Conservation (phyloP, 192 early-diverging fungal species). For the Dissophora ornata region DNA sequence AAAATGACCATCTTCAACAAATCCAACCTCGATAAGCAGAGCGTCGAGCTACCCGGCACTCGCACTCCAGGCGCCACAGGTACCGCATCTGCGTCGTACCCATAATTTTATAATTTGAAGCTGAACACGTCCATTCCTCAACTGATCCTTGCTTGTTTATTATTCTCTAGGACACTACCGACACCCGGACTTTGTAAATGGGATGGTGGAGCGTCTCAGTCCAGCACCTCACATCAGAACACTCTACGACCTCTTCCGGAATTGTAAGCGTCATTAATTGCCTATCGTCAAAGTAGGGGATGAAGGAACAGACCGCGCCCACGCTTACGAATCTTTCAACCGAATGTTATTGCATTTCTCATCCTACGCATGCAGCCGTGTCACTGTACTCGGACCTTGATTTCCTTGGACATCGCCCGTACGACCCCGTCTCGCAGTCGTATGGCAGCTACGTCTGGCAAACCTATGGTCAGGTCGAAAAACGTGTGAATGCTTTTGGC, state of each 20-base stretch:
- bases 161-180: slow-evolving; percentile 24
- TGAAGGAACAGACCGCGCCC: not conserved
- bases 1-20: slow-evolving; percentile 27
- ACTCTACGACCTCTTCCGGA: slow-evolving; percentile 48
- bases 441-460: slow-evolving; percentile 75
- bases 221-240: slow-evolving; percentile 30
- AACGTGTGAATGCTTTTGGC: slow-evolving; percentile 71
- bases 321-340: not conserved
- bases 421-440: slow-evolving; percentile 61
- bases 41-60: slow-evolving; percentile 55
- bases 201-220: slow-evolving; percentile 1
- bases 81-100: not conserved
- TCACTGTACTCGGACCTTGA: slow-evolving; percentile 59
- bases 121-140: too few species aligned
- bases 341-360: not conserved
- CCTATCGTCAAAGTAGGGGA: not conserved
- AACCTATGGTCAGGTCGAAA: slow-evolving; percentile 68
- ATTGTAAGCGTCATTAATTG: slow-evolving; percentile 15
- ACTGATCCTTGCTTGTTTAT: not conserved
- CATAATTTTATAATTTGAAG: too few species aligned
- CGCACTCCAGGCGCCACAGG: slow-evolving; percentile 60
- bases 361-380: slow-evolving; percentile 52
- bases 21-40: slow-evolving; percentile 57
- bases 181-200: slow-evolving; percentile 2
- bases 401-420: slow-evolving; percentile 72